Evolutionary conservation across 768 basidiomycete species (phyloP), one percentile per base, ranked within the genome.

Genomic region (Lactifluus hygrophoroides): DNA sequence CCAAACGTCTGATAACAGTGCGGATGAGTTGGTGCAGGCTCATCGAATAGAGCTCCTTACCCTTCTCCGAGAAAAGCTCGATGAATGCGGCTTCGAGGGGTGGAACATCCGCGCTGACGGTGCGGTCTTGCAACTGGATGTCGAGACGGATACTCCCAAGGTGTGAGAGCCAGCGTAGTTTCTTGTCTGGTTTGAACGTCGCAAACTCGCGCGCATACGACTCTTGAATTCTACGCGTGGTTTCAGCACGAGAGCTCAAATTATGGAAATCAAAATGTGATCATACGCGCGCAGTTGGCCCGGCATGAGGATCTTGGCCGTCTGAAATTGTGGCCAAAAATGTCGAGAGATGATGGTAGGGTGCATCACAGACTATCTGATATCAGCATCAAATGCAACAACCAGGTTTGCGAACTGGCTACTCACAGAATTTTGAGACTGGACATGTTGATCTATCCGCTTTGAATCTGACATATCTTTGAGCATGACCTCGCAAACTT

Each of bases 401-500:
- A 45, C 54, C 32, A 57, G 56, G 30, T 40, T 5, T 21, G 42
- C 16, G 25, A 14, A 56, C 27, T 46, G 51, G 40, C 13, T 8
- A 14, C 85, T 64, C 65, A 92, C 91, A 48, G 74, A 58, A 50
- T 78, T 77, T 67, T 89, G 84, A 0, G 83, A 78, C 64, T 95
- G 91, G 2, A 98, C 81, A 69, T 88, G 87, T n/a, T 82, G 81
- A 69, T 98, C 90, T 49, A 87, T 88, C 34, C 92, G 81, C 66
- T 84, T 86, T 40, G 95, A 96, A 70, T 98, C 94, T 3, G 91
- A 88, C 84, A 98, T 89, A 69, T 99, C 96, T 67, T 85, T 90
- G 68, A 98, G 74, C 96, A 99, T 98, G 54, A 99, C 94, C 69
- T 98, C 95, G 75, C 94, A 97, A 5, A 93, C 89, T 69, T 96